These are phyloP conservation scores for Mrakia gelida DNA, from an alignment of 768 basidiomycete species.

Conservation along the genomic window DNA sequence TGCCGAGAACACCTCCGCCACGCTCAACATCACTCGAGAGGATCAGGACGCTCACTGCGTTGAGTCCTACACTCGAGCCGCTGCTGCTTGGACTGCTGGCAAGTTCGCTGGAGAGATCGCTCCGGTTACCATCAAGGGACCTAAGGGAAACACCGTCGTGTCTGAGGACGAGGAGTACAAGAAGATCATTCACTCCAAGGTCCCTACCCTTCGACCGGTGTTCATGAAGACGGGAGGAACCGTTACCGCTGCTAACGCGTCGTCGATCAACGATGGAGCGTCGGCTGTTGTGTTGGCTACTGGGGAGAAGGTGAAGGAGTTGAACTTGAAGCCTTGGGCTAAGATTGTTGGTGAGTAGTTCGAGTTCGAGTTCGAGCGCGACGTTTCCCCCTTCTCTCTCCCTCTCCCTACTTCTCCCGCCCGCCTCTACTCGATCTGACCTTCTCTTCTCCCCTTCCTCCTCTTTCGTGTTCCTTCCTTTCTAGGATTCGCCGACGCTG, in stretches of 20 bases:
- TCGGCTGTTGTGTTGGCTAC: slow-evolving; percentile 93
- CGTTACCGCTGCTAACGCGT: slow-evolving; percentile 96
- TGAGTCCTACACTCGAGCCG: slow-evolving; percentile 91
- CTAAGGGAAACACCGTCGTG: slow-evolving; percentile 64
- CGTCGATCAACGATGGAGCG: slow-evolving; percentile 90
- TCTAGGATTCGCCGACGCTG: slow-evolving; percentile 91
- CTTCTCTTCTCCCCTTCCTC: slow-evolving; percentile 27
- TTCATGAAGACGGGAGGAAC: slow-evolving; percentile 76
- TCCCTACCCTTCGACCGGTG: slow-evolving; percentile 77
- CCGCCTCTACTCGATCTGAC: neutral
- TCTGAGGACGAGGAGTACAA: slow-evolving; percentile 98
- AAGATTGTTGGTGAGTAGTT: slow-evolving; percentile 76
- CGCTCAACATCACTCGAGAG: slow-evolving; percentile 77
- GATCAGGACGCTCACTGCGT: slow-evolving; percentile 85
- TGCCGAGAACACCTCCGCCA: slow-evolving; percentile 77
- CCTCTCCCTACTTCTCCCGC: no score
- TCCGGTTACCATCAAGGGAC: slow-evolving; percentile 83
- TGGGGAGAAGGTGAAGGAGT: slow-evolving; percentile 82
- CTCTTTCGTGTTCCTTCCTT: slow-evolving; percentile 16
- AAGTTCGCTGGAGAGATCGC: slow-evolving; percentile 82
- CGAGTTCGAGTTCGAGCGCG: neutral
- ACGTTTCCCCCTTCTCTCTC: neutral
- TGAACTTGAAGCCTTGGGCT: slow-evolving; percentile 87
- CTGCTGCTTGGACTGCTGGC: slow-evolving; percentile 81
- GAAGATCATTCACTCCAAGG: slow-evolving; percentile 89